Conservation (phyloP, 768 basidiomycete species). For the Trametes maxima region DNA sequence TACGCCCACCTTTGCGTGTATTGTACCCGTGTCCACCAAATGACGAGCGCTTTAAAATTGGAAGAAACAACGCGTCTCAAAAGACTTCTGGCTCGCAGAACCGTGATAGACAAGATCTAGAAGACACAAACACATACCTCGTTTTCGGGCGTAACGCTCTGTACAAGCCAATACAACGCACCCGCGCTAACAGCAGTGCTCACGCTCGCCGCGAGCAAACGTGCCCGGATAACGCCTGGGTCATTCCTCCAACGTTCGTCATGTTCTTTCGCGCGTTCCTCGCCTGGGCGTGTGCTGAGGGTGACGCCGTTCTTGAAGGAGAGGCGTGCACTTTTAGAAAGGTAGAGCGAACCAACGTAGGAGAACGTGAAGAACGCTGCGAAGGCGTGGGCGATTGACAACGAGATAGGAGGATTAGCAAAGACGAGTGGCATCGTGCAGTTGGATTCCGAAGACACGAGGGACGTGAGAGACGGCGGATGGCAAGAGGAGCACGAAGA, state of each 20-base stretch:
- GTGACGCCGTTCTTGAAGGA: conserved; percentile 44
- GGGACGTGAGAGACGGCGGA: not conserved
- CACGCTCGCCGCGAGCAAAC: conserved; percentile 66
- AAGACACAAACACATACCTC: conserved; percentile 10
- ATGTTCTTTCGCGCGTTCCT: conserved; percentile 36
- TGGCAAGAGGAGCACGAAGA: not conserved
- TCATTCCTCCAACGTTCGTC: conserved; percentile 76
- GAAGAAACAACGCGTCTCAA: too few species aligned
- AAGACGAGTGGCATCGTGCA: conserved; percentile 23
- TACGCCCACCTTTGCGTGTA: too few species aligned
- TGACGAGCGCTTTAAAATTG: too few species aligned
- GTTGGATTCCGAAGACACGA: not conserved
- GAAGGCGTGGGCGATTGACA: conserved; percentile 49
- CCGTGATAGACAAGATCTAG: not conserved
- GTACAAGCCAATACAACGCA: conserved; percentile 50
- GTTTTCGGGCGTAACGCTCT: conserved; percentile 17
- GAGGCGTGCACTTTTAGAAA: conserved; percentile 65
- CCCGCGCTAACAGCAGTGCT: conserved; percentile 63
- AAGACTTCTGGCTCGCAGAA: not conserved
- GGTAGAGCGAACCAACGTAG: conserved; percentile 86
- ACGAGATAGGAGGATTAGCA: conserved; percentile 26
- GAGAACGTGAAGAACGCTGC: conserved; percentile 59
- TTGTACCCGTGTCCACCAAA: too few species aligned
- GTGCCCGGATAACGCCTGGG: conserved; percentile 79
- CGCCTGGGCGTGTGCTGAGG: conserved; percentile 23